phyloP scores from a whole-genome alignment of 1,284 basidiomycete species.

The Cronartium quercuum region DNA sequence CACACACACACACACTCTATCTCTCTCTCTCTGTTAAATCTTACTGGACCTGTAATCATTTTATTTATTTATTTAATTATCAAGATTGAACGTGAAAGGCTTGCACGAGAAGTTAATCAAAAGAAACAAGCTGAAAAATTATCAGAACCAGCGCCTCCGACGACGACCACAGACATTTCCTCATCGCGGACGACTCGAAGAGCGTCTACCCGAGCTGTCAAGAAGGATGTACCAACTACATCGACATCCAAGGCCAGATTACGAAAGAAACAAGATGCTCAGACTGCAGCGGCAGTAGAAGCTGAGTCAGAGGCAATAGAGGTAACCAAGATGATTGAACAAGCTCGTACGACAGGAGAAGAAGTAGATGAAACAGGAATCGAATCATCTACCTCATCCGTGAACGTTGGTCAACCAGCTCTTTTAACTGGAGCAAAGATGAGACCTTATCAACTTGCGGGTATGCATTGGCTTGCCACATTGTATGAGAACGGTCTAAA shows the following conservation, averaged over 20 bases:
- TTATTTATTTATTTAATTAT: background rate
- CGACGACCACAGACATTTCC: background rate
- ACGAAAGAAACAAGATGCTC: background rate
- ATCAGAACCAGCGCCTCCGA: background rate
- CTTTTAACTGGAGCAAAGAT: slow-evolving; percentile 76
- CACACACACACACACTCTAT: no score
- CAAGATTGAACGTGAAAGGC: slow-evolving; percentile 29
- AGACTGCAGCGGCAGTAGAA: background rate
- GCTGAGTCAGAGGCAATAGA: background rate
- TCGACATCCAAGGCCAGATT: background rate
- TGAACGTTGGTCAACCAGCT: slow-evolving; percentile 62
- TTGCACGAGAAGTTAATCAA: slow-evolving; percentile 14
- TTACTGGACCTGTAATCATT: background rate
- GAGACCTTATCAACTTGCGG: slow-evolving; percentile 87
- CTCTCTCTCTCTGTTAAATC: background rate
- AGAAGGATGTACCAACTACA: background rate
- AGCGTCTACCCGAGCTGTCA: background rate
- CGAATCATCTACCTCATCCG: background rate
- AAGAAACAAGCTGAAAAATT: slow-evolving; percentile 18
- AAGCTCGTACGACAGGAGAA: background rate
- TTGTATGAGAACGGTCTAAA: slow-evolving; percentile 90
- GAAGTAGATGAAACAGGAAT: slow-evolving; percentile 6
- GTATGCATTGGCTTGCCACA: slow-evolving; percentile 91
- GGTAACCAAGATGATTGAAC: slow-evolving; percentile 10
- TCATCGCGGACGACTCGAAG: background rate